phyloP scores from a whole-genome alignment of 768 basidiomycete species.

The Solioccasus polychromus region DNA sequence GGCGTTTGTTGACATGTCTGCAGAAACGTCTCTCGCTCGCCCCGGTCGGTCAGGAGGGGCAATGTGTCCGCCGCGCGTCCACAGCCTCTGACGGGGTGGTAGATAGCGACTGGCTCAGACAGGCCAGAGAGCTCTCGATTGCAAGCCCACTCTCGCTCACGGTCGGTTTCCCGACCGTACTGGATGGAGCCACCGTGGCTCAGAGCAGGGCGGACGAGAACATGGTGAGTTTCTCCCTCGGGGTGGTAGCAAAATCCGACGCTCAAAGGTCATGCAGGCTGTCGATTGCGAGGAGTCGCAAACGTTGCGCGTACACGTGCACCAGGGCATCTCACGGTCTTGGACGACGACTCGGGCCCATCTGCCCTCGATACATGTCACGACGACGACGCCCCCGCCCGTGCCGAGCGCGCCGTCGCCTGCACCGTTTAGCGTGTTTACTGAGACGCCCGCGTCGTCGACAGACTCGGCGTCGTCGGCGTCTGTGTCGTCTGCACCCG shows the following conservation, averaged over 20 bases:
- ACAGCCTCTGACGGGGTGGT: conserved; percentile 15
- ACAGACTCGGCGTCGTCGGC: conserved; percentile 17
- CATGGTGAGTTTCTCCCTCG: conserved; percentile 41
- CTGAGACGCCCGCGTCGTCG: conserved; percentile 22
- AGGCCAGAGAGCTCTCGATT: conserved; percentile 65
- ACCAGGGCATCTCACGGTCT: conserved; percentile 10
- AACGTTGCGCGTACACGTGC: conserved; percentile 8
- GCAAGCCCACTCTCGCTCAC: conserved; percentile 22
- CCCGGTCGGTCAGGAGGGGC: conserved; percentile 24
- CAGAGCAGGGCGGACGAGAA: conserved; percentile 35
- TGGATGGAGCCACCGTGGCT: not conserved
- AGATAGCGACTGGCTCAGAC: conserved; percentile 65
- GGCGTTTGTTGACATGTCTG: not conserved
- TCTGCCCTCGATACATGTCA: conserved; percentile 25
- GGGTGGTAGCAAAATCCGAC: not conserved
- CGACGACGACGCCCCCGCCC: conserved; percentile 8
- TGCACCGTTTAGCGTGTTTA: conserved; percentile 26
- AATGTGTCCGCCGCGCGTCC: conserved; percentile 30
- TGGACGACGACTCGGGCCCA: conserved; percentile 16
- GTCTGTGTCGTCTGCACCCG: conserved; percentile 10
- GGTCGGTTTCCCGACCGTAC: conserved; percentile 7
- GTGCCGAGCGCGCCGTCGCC: conserved; percentile 11
- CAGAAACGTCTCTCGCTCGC: conserved; percentile 62
- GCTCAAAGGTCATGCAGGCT: conserved; percentile 20
- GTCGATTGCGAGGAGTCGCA: conserved; percentile 23